Conservation (phyloP, 768 basidiomycete genomes). For the Cyclocybe aegerita region DNA sequence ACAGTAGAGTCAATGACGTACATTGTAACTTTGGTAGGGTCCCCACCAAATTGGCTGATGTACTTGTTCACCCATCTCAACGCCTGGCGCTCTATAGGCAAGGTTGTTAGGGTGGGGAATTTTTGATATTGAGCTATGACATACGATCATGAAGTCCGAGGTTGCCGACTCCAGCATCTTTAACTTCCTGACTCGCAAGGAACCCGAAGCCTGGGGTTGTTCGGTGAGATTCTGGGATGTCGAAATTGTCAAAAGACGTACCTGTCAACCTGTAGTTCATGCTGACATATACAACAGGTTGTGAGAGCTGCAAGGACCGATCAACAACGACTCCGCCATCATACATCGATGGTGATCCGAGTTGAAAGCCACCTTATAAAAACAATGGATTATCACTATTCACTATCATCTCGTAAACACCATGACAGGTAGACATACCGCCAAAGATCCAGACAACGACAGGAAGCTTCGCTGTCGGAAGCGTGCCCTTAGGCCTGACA, state of each 20-base stretch:
- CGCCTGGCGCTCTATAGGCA: slow-evolving; percentile 48
- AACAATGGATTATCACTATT: background rate
- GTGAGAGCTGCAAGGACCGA: slow-evolving; percentile 36
- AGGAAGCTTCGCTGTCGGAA: slow-evolving; percentile 43
- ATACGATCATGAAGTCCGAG: slow-evolving; percentile 65
- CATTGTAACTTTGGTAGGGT: slow-evolving; percentile 60
- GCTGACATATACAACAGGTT: slow-evolving; percentile 47
- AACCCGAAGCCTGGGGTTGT: slow-evolving; percentile 45
- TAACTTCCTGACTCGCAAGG: slow-evolving; percentile 50
- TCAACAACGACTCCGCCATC: slow-evolving; percentile 35
- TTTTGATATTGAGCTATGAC: slow-evolving; percentile 13
- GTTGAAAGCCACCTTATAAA: slow-evolving; percentile 21
- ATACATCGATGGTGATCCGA: slow-evolving; percentile 25
- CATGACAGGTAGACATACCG: slow-evolving; percentile 19
- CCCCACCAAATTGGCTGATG: slow-evolving; percentile 63
- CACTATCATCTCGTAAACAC: background rate
- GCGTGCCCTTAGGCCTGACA: slow-evolving; percentile 40
- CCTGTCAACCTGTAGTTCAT: slow-evolving; percentile 45
- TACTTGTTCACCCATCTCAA: slow-evolving; percentile 69
- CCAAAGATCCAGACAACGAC: slow-evolving; percentile 51
- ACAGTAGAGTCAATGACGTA: slow-evolving; percentile 21
- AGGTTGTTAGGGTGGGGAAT: background rate
- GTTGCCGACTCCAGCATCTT: slow-evolving; percentile 54
- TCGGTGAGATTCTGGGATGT: background rate
- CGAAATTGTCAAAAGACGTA: background rate